Conservation (phyloP, 495 filamentous ascomycete species). For the Penicillium antarcticum region DNA sequence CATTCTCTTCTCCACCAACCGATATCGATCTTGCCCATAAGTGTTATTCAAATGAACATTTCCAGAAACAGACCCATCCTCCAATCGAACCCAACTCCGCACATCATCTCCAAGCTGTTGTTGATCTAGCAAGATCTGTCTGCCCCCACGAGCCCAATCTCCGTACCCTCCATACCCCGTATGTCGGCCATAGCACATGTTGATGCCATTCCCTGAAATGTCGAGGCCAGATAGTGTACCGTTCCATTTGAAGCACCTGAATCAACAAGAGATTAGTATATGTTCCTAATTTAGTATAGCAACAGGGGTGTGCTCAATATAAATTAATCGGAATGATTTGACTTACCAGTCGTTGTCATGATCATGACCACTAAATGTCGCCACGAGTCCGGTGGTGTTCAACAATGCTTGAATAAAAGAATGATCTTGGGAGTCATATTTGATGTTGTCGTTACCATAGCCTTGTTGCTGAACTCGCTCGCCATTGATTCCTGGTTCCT, state of each 20-base stretch:
- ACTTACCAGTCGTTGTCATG: slow-evolving; percentile 59
- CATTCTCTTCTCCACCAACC: neutral
- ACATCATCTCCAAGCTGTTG: slow-evolving; percentile 1
- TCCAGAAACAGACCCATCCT: slow-evolving; percentile 11
- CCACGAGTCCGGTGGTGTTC: slow-evolving; percentile 51
- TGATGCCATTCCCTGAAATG: slow-evolving; percentile 33
- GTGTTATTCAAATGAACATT: slow-evolving; percentile 19
- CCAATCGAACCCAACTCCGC: slow-evolving; percentile 18
- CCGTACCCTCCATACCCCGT: slow-evolving; percentile 70
- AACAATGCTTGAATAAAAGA: slow-evolving; percentile 61
- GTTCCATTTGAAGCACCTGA: slow-evolving; percentile 34
- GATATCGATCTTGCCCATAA: slow-evolving; percentile 16
- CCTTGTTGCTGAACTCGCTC: slow-evolving; percentile 57
- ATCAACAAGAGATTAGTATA: no score
- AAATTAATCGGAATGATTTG: no score
- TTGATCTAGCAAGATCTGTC: slow-evolving; percentile 14
- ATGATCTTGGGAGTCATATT: slow-evolving; percentile 48
- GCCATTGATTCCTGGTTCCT: slow-evolving; percentile 62
- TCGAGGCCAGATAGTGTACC: slow-evolving; percentile 19
- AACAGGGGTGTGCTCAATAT: no score
- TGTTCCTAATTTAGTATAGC: no score
- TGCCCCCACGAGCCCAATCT: slow-evolving; percentile 56
- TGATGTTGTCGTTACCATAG: slow-evolving; percentile 8
- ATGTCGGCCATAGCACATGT: slow-evolving; percentile 64
- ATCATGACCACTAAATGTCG: slow-evolving; percentile 63